Conservation (phyloP, 345 rosid genomes). For the Crucihimalaya himalaica region DNA sequence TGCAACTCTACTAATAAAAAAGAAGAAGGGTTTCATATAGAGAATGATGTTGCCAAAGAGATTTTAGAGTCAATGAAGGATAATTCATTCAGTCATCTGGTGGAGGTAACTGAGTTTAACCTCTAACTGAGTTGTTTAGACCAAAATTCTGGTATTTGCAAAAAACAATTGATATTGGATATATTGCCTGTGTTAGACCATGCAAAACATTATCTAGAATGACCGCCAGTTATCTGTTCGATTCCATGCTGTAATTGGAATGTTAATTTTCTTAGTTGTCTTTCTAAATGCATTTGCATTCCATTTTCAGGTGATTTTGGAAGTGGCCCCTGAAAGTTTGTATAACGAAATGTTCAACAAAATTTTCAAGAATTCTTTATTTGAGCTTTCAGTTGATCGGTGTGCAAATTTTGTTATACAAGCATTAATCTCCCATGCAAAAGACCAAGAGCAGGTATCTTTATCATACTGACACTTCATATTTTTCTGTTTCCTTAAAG, state of each 20-base stretch:
- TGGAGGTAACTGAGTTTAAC: constrained; percentile 67
- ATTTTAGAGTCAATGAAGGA: constrained; percentile 63
- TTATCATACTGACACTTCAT: background rate
- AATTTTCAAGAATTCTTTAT: constrained; percentile 70
- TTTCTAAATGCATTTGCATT: constrained; percentile 6
- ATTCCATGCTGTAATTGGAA: constrained; percentile 1
- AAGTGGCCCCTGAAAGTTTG: constrained; percentile 80
- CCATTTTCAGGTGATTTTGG: constrained; percentile 77
- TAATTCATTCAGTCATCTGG: constrained; percentile 81
- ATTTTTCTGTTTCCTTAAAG: constrained; percentile 10
- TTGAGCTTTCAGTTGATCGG: constrained; percentile 73
- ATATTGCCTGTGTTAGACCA: background rate
- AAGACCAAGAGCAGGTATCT: constrained; percentile 67
- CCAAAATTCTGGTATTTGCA: constrained; percentile 13
- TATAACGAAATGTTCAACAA: constrained; percentile 65
- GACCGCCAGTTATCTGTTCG: constrained; percentile 19
- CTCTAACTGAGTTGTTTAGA: constrained; percentile 1
- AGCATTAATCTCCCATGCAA: constrained; percentile 75
- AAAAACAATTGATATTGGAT: background rate
- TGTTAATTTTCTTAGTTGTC: background rate
- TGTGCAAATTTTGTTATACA: constrained; percentile 94
- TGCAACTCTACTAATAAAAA: constrained; percentile 46
- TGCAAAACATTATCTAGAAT: constrained; percentile 6
- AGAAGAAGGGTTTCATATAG: constrained; percentile 50
- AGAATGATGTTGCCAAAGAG: constrained; percentile 40